These are phyloP conservation scores for Pharus latifolius DNA, from an alignment of 176 grass and related monocot genomes.

Conservation along the genomic window DNA sequence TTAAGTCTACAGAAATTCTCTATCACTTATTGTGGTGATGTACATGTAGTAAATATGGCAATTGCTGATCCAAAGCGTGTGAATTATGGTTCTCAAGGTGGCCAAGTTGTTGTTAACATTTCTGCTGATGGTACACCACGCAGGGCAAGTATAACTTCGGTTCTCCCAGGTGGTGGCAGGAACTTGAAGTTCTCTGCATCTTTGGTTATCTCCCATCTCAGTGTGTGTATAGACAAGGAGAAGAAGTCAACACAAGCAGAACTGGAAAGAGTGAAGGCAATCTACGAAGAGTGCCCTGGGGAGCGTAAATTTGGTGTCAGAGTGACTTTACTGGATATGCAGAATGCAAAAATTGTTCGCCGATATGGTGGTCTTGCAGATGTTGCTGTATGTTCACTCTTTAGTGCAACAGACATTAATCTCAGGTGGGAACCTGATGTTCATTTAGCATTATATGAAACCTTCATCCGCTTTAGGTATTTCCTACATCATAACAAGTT, in stretches of 20 bases:
- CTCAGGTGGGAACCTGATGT: conserved; percentile 91
- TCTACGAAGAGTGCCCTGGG: conserved; percentile 62
- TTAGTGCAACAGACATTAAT: conserved; percentile 83
- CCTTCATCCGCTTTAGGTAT: conserved; percentile 53
- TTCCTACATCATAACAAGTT: conserved; percentile 54
- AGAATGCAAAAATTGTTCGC: conserved; percentile 91
- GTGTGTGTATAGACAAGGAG: conserved; percentile 72
- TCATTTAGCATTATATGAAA: conserved; percentile 73
- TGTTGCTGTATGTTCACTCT: conserved; percentile 66
- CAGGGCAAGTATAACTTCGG: conserved; percentile 66
- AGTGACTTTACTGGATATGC: conserved; percentile 90
- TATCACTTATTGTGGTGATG: conserved; percentile 71
- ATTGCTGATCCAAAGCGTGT: conserved; percentile 93
- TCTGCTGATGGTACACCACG: conserved; percentile 92
- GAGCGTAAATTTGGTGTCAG: conserved; percentile 42
- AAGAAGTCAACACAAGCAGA: conserved; percentile 65
- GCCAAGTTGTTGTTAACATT: conserved; percentile 63
- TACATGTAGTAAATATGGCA: conserved; percentile 60
- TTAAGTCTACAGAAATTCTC: conserved; percentile 84
- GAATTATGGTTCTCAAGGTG: conserved; percentile 96
- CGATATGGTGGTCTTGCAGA: conserved; percentile 55
- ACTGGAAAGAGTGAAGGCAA: conserved; percentile 76
- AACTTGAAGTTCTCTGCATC: conserved; percentile 63
- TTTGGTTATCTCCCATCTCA: conserved; percentile 76
- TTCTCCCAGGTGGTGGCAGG: conserved; percentile 27